Evolutionary conservation across 129 eudicot genomes (phyloP), one percentile per base, ranked within the genome.

Genomic region (Cynara cardunculus): DNA sequence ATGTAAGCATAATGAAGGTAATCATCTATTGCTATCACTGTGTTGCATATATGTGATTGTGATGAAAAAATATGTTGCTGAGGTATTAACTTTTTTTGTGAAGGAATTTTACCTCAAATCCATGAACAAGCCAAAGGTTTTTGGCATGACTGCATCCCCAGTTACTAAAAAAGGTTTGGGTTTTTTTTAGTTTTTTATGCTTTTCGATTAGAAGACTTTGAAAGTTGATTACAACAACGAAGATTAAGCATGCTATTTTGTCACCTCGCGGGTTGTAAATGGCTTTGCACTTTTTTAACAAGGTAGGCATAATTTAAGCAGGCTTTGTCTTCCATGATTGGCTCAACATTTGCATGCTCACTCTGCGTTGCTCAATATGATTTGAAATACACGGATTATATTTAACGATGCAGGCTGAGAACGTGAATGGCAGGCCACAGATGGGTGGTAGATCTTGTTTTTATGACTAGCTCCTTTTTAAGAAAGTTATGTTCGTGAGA

Each of bases 101-200:
- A 77, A 94, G 98, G 98, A 91, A 71, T 91, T 89, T 75, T 94
- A 94, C 86, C 86, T 87, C 62, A 91, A 85, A 75, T 72, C 85
- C 22, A 46, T 59, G 31, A 65, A 72, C 72, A 89, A 84, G 86
- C 97, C 98, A 27, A 91, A 88, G 89, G 80, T 94, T 31, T 94
- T 94, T 62, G 97, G 98, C 65, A 89, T 88, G 97, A 91, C 97
- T 14, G 89, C 98, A 75, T 89, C 90, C 26, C 91, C 94, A 3
- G 88, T 91, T 37, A 75, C 78, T 53, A 82, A 85, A 64, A 94
- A 91, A 88, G 98, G 98, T 89, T 56, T 80, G 28, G 69, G 37
- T 16, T 76, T 69, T 27, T 28, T 35, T 34, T 32, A 27, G 19
- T 26, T 1, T 37, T 53, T 30, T 19, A 9, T 30, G 4, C 21